A percentile compares a stretch with the other conserved stretches of the same genome.
Evolutionary conservation across 371 early-diverging fungal genomes (phyloP).

Genomic region (Rhizopus arrhizus): DNA sequence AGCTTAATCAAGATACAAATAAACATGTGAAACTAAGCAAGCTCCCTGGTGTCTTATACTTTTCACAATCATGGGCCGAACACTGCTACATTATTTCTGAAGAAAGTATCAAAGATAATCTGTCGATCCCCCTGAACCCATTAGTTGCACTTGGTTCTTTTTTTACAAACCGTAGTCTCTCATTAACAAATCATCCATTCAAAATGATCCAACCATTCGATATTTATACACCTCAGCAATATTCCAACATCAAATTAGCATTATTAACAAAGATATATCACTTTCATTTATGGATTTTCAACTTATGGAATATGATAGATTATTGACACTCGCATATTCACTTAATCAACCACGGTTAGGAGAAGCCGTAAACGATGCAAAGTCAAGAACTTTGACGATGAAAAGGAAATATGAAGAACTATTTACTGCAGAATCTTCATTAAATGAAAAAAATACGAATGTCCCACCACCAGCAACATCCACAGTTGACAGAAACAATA

Average conservation of each 20-base stretch:
- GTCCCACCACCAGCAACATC: background rate
- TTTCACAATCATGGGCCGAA: conserved; percentile 13
- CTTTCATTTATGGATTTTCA: conserved; percentile 12
- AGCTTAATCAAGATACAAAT: conserved; percentile 3
- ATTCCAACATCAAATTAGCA: conserved; percentile 17
- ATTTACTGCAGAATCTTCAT: conserved; percentile 3
- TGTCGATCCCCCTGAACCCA: conserved; percentile 9
- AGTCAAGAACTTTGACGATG: conserved; percentile 12
- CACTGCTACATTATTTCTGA: conserved; percentile 11
- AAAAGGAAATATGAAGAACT: conserved; percentile 20
- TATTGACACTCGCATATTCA: conserved; percentile 9
- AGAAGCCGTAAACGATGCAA: conserved; percentile 19
- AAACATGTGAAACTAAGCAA: conserved; percentile 11
- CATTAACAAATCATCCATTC: conserved; percentile 13
- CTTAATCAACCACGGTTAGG: conserved; percentile 12
- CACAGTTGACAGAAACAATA: conserved; percentile 16
- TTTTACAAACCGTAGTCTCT: conserved; percentile 12
- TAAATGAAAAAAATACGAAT: conserved; percentile 6
- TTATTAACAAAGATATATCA: conserved; percentile 9
- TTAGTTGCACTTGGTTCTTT: conserved; percentile 16
- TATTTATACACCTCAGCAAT: conserved; percentile 17
- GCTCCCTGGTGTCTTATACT: conserved; percentile 9
- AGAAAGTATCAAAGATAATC: conserved; percentile 13
- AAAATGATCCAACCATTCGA: conserved; percentile 9
- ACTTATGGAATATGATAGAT: conserved; percentile 15